A percentile compares a stretch with the other conserved stretches of the same genome.
These are phyloP conservation scores for Ceratocystis huliohia DNA, from an alignment of 2,329 filamentous ascomycete species.

Conservation along the genomic window DNA sequence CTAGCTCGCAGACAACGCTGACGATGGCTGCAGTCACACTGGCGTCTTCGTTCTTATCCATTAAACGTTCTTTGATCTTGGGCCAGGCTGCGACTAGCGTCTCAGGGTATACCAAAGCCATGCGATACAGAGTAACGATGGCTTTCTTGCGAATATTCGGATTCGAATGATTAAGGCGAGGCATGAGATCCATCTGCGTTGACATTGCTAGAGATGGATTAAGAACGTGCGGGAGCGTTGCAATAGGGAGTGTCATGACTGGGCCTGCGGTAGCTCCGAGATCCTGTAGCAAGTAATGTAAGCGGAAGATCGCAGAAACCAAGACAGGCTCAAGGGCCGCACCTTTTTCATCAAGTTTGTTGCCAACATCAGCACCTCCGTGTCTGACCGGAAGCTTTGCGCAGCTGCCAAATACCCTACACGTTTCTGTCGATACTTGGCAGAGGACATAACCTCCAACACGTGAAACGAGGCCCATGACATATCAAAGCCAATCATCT, in stretches of 20 bases:
- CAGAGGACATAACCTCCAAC: constrained; percentile 94
- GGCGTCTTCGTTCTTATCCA: constrained; percentile 79
- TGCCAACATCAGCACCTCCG: constrained; percentile 92
- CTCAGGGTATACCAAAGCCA: constrained; percentile 93
- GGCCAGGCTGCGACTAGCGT: constrained; percentile 87
- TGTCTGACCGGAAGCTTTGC: constrained; percentile 90
- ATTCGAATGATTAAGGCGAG: constrained; percentile 74
- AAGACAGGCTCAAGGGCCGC: constrained; percentile 11
- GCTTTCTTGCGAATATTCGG: constrained; percentile 87
- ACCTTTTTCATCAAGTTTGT: constrained; percentile 95
- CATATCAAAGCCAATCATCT: constrained; percentile 99
- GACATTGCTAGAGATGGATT: constrained; percentile 86
- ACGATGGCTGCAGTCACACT: constrained; percentile 93
- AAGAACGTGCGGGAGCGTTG: constrained; percentile 86
- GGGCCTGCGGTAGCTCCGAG: constrained; percentile 58
- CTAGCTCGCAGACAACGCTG: constrained; percentile 91
- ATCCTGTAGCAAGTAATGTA: constrained; percentile 38
- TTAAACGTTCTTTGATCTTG: constrained; percentile 86
- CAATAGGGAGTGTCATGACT: constrained; percentile 73
- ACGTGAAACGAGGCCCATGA: constrained; percentile 98
- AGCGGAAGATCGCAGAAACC: background rate
- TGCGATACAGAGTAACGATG: constrained; percentile 81
- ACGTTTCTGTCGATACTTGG: constrained; percentile 88
- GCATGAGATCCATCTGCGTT: constrained; percentile 71
- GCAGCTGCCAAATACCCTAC: constrained; percentile 91